These are phyloP conservation scores for Magnolia kwangsiensis DNA, from an alignment of 164 flowering plant genomes.

Conservation along the genomic window DNA sequence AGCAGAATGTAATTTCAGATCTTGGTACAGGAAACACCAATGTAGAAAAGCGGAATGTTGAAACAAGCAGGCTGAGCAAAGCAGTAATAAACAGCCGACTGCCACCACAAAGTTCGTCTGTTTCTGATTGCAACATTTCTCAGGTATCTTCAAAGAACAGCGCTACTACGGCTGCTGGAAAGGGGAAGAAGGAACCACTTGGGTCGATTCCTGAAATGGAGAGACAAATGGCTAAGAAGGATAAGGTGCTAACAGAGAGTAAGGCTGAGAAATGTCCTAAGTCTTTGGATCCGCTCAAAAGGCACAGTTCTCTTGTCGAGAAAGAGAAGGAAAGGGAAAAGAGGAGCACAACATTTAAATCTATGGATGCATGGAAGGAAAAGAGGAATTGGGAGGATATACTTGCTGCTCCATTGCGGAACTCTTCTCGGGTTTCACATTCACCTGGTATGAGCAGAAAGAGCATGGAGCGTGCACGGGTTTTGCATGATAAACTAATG, in stretches of 20 bases:
- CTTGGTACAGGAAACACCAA: slow-evolving; percentile 22
- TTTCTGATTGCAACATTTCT: slow-evolving; percentile 28
- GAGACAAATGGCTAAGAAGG: slow-evolving; percentile 40
- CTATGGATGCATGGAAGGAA: slow-evolving; percentile 96
- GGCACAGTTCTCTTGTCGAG: slow-evolving; percentile 32
- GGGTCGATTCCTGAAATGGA: slow-evolving; percentile 42
- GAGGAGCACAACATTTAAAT: slow-evolving; percentile 50
- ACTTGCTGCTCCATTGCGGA: slow-evolving; percentile 66
- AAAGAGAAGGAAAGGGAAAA: slow-evolving; percentile 67
- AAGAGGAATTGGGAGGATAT: slow-evolving; percentile 93
- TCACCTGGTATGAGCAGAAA: slow-evolving; percentile 79
- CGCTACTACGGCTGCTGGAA: slow-evolving; percentile 33
- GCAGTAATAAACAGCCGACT: slow-evolving; percentile 12
- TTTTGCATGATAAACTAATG: slow-evolving; percentile 86
- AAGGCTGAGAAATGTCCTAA: slow-evolving; percentile 40
- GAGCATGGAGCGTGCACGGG: slow-evolving; percentile 77
- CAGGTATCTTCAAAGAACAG: slow-evolving; percentile 34
- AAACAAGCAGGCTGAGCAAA: slow-evolving; percentile 37
- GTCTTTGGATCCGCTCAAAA: slow-evolving; percentile 38
- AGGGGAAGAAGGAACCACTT: slow-evolving; percentile 34
- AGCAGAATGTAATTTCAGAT: slow-evolving; percentile 35
- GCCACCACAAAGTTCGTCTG: slow-evolving; percentile 18
- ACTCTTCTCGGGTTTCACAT: slow-evolving; percentile 70
- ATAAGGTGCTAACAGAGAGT: slow-evolving; percentile 31
- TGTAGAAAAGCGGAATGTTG: slow-evolving; percentile 40